Evolutionary conservation across 495 filamentous ascomycete species (phyloP), one percentile per base, ranked within the genome.

Genomic region (Lindgomyces ingoldianus): DNA sequence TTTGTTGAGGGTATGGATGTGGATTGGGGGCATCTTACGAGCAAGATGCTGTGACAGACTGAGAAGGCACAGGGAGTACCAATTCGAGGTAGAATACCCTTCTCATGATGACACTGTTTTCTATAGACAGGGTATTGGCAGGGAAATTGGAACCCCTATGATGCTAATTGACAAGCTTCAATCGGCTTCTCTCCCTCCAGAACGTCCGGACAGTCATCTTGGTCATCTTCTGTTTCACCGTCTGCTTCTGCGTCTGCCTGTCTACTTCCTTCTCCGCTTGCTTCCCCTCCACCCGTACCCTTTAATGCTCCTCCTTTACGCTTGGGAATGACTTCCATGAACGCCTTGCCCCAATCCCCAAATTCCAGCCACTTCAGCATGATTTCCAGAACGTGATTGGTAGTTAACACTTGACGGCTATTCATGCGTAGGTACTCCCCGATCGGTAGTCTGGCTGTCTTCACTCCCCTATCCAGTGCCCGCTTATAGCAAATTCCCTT

Each of bases 371-470:
- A 99, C 61, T 86, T 84, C 27, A 94, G 72, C 90, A 99, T 96
- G 63, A 99, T 98, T 74, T 98, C 94, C 44, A 89, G 81, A 0
- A 99, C 94, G 71, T 99, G 94, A 70, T 98, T 98, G 12, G 92
- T 96, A 4, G 91, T 85, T 45, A 99, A 76, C 1, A 99, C 88
- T 59, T 84, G 83, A 14, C 94, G 85, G 60, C 87, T 90, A 26
- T 85, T 77, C 91, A 99, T 95, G 54, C 89, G 80, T 80, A 99
- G 87, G 67, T 89, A 98, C 18, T 98, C 85, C 1, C 91, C 89
- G 70, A 99, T 97, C 0, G 94, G 94, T 22, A 99, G 73, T 74
- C 90, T 93, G 0, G 93, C 94, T 0, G 93, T 97, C 42, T 86
- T 85, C 59, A 98, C 83, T 0, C 89, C 90, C 70, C 80, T 79